Evolutionary conservation across 306 rosid species (phyloP).

Genomic region (Corylus avellana): DNA sequence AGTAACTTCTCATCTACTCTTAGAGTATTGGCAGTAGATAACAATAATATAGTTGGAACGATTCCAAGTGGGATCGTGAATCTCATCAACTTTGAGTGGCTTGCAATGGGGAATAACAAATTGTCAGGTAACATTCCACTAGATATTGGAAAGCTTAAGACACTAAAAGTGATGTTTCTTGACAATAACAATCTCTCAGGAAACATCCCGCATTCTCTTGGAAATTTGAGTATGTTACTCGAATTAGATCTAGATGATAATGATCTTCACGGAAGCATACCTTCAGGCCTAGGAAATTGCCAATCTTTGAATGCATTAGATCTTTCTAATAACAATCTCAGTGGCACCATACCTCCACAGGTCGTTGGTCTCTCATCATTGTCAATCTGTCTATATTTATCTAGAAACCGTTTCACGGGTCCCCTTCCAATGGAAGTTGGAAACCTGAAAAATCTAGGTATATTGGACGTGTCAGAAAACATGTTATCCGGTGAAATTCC

Average conservation of each 20-base stretch:
- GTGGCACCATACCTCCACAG: too few species aligned
- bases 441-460: too few species aligned
- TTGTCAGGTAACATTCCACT: not conserved
- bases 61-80: not conserved
- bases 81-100: not conserved
- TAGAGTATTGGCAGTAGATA: not conserved
- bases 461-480: too few species aligned
- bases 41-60: not conserved
- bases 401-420: too few species aligned
- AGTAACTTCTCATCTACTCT: not conserved
- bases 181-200: not conserved
- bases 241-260: not conserved
- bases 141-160: not conserved
- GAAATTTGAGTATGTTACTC: not conserved
- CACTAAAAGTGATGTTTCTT: accelerated
- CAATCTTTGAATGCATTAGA: too few species aligned
- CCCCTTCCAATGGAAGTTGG: too few species aligned
- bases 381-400: too few species aligned
- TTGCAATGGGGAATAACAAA: not conserved
- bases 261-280: too few species aligned
- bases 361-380: too few species aligned
- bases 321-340: too few species aligned
- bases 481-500: too few species aligned
- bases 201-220: not conserved
- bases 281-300: too few species aligned